Conservation (phyloP, 148 eudicot species). For the Dianthus caryophyllus region DNA sequence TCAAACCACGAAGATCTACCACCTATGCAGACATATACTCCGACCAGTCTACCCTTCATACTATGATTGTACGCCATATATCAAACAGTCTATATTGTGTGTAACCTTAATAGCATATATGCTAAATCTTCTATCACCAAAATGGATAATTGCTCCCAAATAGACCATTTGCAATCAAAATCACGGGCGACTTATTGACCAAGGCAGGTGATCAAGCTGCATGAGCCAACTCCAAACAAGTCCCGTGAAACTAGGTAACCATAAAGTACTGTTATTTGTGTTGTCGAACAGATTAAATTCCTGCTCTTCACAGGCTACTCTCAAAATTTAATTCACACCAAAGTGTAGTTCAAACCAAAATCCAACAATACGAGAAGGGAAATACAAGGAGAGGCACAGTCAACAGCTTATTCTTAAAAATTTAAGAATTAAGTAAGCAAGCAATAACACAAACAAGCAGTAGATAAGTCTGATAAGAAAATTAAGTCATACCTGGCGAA, state of each 20-base stretch:
- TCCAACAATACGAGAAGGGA: background rate
- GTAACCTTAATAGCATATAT: too few species aligned
- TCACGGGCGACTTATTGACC: too few species aligned
- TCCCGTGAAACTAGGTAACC: background rate
- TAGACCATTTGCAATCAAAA: too few species aligned
- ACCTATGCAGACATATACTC: too few species aligned
- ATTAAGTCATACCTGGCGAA: slow-evolving; percentile 68
- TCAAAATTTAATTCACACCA: background rate
- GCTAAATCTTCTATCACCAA: too few species aligned
- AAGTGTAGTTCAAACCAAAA: background rate
- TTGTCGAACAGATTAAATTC: background rate
- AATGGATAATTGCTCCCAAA: too few species aligned
- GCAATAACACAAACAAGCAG: background rate
- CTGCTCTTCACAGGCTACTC: too few species aligned
- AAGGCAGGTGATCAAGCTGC: background rate
- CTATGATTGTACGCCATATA: too few species aligned
- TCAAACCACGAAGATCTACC: too few species aligned
- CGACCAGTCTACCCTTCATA: too few species aligned
- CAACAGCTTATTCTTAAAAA: background rate
- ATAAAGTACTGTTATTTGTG: background rate
- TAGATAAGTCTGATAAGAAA: background rate
- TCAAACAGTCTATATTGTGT: too few species aligned
- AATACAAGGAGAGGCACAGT: background rate
- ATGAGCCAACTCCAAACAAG: background rate
- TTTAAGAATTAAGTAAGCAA: background rate